Conservation (phyloP, 164 flowering plant species). For the Vitis amurensis region DNA sequence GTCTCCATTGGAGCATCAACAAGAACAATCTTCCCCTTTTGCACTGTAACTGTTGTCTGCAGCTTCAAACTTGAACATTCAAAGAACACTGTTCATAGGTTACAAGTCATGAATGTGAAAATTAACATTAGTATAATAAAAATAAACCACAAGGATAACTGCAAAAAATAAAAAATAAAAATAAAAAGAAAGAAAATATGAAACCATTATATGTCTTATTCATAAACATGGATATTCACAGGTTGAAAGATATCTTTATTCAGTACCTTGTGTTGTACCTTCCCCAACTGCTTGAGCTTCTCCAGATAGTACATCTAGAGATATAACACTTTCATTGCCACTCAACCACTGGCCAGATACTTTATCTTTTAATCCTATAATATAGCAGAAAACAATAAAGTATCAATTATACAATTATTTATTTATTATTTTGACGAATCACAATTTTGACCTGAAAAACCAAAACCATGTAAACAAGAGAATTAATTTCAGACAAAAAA, state of each 20-base stretch:
- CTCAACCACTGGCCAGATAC: slow-evolving; percentile 63
- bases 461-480: background rate
- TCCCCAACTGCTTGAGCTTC: slow-evolving; percentile 64
- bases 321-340: slow-evolving; percentile 60
- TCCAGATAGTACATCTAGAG: slow-evolving; percentile 54
- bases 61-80: slow-evolving; percentile 47
- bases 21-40: slow-evolving; percentile 25
- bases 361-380: slow-evolving; percentile 42
- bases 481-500: background rate
- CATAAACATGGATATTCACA: background rate
- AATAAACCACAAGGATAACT: background rate
- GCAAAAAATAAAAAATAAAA: background rate
- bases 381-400: background rate
- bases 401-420: background rate
- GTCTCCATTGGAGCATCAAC: slow-evolving; percentile 68
- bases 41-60: slow-evolving; percentile 63
- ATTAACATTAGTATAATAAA: background rate
- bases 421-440: background rate
- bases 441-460: background rate
- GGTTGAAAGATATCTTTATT: background rate
- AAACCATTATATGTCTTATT: background rate
- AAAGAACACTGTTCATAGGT: slow-evolving; percentile 44
- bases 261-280: slow-evolving; percentile 66
- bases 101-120: slow-evolving; percentile 1
- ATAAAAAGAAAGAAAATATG: background rate